Base-by-base conservation (phyloP, 2,329 filamentous ascomycete genomes). In the Aureobasidium sp. region DNA sequence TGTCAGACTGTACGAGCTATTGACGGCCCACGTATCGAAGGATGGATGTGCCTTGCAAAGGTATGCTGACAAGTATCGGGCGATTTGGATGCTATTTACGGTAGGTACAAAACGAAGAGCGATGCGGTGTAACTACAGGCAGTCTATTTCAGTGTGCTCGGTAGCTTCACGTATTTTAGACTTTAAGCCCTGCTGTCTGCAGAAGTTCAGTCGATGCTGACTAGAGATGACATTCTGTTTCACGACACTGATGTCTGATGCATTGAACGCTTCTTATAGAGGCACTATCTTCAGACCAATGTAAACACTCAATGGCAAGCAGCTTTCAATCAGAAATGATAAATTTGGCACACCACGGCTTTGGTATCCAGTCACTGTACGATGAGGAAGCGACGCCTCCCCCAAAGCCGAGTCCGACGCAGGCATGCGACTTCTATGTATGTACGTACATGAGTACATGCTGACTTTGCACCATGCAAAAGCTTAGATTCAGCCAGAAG, bases 381-480 rank as follows among this genome's bases (percentile, higher is more conserved):
- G 53, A 46, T 57, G 53, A 36, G 53, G 34, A 48, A 39, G 55
- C 55, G 32, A 44, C 57, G 57, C 57, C 57, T 60, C 57, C 57
- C 56, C 57, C 46, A 60, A 51, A 29, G 44, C 57, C 57, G 57
- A 41, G 55, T 60, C 57, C 57, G 57, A 60, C 15, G 53, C 41
- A 48, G 24, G 57, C 46, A 51, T 60, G 56, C 46, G 36, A 34
- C 57, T 46, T 37, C 34, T 37, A 15, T 51, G 13, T 43, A 36
- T 41, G 27, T 57, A 60, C 34, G 43, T 32, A 20, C 20, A 20
- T 26, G 44, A 60, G 57, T 41, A 50, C 57, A 36, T 43, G 57
- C 57, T 59, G 48, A 48, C 46, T 32, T 17, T 43, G 26, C 46
- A 51, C 32, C 56, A 60, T 29, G 56, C 46, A 15, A 24, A 50